phyloP scores from a whole-genome alignment of 805 yeast genomes.

The Saturnispora sekii region DNA sequence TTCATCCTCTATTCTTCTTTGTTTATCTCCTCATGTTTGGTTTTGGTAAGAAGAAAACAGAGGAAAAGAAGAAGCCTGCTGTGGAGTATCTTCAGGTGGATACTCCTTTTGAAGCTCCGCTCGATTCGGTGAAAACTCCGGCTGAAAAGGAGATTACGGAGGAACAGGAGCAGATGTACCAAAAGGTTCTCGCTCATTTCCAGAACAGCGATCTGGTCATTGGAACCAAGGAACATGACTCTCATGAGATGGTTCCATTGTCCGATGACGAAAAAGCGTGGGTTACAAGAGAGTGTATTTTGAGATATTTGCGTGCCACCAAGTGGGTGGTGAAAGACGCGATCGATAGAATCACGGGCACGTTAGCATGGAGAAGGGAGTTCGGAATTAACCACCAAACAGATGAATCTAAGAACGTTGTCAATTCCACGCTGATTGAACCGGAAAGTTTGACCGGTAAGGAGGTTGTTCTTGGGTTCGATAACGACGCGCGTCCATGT shows the following conservation, averaged over 20 bases:
- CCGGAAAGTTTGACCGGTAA: slow-evolving; percentile 87
- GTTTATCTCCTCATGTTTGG: slow-evolving; percentile 17
- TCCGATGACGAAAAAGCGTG: slow-evolving; percentile 67
- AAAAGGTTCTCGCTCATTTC: slow-evolving; percentile 56
- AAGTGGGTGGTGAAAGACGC: slow-evolving; percentile 77
- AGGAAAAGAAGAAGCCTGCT: slow-evolving; percentile 10
- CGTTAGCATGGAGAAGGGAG: slow-evolving; percentile 89
- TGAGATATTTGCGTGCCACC: slow-evolving; percentile 87
- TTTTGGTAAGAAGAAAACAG: slow-evolving; percentile 21
- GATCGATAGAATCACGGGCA: slow-evolving; percentile 60
- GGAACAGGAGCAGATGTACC: slow-evolving; percentile 52
- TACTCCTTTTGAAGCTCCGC: slow-evolving; percentile 49
- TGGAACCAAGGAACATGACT: slow-evolving; percentile 38
- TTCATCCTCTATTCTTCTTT: not conserved
- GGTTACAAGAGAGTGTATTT: slow-evolving; percentile 85
- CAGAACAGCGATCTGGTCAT: slow-evolving; percentile 39
- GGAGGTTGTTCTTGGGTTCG: slow-evolving; percentile 84
- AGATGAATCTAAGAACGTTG: slow-evolving; percentile 36
- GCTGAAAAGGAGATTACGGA: slow-evolving; percentile 34
- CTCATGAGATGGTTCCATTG: slow-evolving; percentile 29
- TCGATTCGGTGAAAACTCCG: slow-evolving; percentile 43
- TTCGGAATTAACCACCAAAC: slow-evolving; percentile 56
- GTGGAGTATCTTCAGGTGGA: slow-evolving; percentile 16
- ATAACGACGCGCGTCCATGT: slow-evolving; percentile 85
- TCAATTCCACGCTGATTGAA: slow-evolving; percentile 45